Conservation (phyloP, 1,139 yeast genomes). For the Protomyces pachydermus region DNA sequence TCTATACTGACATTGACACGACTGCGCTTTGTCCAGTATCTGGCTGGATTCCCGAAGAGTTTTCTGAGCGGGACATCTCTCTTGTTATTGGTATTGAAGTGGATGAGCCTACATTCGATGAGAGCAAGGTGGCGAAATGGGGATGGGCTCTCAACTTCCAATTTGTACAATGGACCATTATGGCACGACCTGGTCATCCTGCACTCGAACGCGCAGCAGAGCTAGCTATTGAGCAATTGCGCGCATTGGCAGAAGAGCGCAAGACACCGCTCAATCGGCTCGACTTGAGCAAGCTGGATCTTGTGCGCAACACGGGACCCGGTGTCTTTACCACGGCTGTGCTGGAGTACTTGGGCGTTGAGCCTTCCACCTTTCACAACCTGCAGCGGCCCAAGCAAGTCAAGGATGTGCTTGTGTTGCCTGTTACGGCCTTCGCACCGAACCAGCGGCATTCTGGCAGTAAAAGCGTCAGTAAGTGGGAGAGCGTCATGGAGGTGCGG, state of each 20-base stretch:
- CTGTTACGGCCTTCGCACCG: conserved; percentile 77
- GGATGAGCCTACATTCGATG: conserved; percentile 7
- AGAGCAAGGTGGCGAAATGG: conserved; percentile 54
- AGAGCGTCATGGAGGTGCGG: conserved; percentile 34
- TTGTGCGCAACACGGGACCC: conserved; percentile 98
- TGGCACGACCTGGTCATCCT: conserved; percentile 85
- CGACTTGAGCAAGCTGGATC: conserved; percentile 48
- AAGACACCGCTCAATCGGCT: conserved; percentile 48
- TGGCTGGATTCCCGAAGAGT: conserved; percentile 53
- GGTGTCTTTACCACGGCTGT: conserved; percentile 87
- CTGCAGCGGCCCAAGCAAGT: conserved; percentile 58
- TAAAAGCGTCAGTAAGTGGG: conserved; percentile 55
- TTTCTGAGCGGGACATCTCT: conserved; percentile 2
- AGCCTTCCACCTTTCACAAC: conserved; percentile 44
- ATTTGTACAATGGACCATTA: conserved; percentile 77
- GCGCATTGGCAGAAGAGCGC: conserved; percentile 33
- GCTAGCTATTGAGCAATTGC: conserved; percentile 50
- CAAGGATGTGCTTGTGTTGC: conserved; percentile 82
- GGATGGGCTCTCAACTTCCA: conserved; percentile 71
- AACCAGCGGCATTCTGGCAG: conserved; percentile 78
- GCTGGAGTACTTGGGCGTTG: conserved; percentile 55
- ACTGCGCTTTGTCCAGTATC: conserved; percentile 54
- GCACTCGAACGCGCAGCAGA: conserved; percentile 75
- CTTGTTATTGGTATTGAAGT: conserved; percentile 25
- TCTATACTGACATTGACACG: conserved; percentile 87